Conservation (phyloP, 352 stramenopile species). For the Phytophthora agathidicida region DNA sequence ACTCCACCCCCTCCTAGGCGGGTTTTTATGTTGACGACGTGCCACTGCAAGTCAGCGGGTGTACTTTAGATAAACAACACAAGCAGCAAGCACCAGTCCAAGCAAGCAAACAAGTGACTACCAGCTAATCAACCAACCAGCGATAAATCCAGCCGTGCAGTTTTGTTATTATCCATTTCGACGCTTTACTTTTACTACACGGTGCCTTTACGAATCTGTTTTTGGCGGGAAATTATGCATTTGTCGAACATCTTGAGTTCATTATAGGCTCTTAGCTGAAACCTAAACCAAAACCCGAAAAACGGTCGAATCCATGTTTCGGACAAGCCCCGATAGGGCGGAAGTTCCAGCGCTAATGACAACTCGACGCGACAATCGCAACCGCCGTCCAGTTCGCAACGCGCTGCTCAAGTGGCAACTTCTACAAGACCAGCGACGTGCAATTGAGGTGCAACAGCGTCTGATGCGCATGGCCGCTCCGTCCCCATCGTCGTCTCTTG, state of each 20-base stretch:
- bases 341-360: conserved; percentile 18
- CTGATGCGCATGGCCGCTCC: conserved; percentile 28
- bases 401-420: conserved; percentile 39
- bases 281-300: conserved; percentile 15
- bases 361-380: conserved; percentile 16
- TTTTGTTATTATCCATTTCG: conserved; percentile 18
- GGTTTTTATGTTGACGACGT: conserved; percentile 40
- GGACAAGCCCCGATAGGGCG: too few species aligned
- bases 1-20: conserved; percentile 29
- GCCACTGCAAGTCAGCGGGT: conserved; percentile 40
- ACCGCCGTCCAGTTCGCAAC: conserved; percentile 32
- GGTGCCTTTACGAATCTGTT: too few species aligned
- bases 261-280: conserved; percentile 18
- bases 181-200: not conserved
- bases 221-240: conserved; percentile 25
- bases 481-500: conserved; percentile 12
- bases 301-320: conserved; percentile 16
- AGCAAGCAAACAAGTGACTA: conserved; percentile 19
- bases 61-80: conserved; percentile 43
- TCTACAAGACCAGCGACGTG: conserved; percentile 27
- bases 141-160: conserved; percentile 36
- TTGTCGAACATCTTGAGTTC: conserved; percentile 20
- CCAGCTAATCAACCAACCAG: conserved; percentile 37
- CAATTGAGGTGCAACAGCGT: conserved; percentile 22
- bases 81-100: conserved; percentile 28